Evolutionary conservation across 2,329 filamentous ascomycete species (phyloP).

Genomic region (Verticillium dahliae): DNA sequence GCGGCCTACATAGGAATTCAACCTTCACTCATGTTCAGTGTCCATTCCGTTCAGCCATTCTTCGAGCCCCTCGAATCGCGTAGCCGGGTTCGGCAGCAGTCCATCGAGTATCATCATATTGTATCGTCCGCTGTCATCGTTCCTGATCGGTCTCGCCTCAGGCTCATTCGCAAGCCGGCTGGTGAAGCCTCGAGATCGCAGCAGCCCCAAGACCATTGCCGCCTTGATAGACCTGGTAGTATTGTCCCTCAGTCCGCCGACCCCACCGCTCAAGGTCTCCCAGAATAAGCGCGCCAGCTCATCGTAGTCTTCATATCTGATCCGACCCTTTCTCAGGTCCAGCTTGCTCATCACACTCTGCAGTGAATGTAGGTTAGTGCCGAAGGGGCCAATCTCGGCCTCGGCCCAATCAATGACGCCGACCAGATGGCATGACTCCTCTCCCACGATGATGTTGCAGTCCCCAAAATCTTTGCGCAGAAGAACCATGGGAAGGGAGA

Average conservation of each 20-base stretch:
- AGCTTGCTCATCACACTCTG: constrained; percentile 24
- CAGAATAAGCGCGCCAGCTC: constrained; percentile 23
- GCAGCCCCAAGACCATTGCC: constrained; percentile 24
- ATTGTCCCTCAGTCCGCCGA: constrained; percentile 19
- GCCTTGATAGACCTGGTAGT: constrained; percentile 18
- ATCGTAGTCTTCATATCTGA: constrained; percentile 24
- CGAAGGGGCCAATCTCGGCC: constrained; percentile 31
- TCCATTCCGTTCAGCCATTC: no score
- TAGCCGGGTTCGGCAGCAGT: constrained; percentile 25
- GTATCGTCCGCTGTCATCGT: constrained; percentile 29
- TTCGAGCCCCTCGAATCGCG: constrained; percentile 18
- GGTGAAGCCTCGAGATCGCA: constrained; percentile 29
- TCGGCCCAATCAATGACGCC: constrained; percentile 36
- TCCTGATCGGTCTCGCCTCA: constrained; percentile 24
- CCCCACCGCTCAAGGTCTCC: constrained; percentile 20
- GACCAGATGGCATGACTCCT: constrained; percentile 24
- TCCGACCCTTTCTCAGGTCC: constrained; percentile 26
- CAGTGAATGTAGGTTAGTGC: constrained; percentile 27
- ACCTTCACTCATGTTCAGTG: no score
- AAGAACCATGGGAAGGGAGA: constrained; percentile 31
- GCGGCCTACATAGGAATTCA: no score
- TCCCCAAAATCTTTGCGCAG: constrained; percentile 28
- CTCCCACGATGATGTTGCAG: constrained; percentile 32
- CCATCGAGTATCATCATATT: constrained; percentile 29
- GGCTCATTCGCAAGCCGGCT: constrained; percentile 27